Evolutionary conservation across 177 flowering plant species (phyloP), one percentile per base, ranked within the genome.

Genomic region (Vitis hybrid): DNA sequence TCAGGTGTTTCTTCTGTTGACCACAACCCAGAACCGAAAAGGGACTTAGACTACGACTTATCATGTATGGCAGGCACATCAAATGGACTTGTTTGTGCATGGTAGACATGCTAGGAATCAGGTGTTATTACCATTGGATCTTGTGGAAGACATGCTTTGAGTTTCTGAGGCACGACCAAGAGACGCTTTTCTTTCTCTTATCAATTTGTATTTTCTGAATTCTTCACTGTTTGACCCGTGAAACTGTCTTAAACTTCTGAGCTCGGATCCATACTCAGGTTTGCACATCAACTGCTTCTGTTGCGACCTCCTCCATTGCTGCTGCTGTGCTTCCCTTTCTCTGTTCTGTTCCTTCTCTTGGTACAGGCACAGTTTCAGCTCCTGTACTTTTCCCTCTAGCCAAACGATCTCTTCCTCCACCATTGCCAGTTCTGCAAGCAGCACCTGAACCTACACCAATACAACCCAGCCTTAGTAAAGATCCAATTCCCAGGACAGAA

Each of bases 381-480:
- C 86, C 20, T 78, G 83, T 2, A 90, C 74, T 80, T 82, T 90
- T 55, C 79, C 79, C 76, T 91, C 97, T 49, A 92, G 82, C 76
- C 75, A 76, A 29, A 72, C 39, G n/a, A 94, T 92, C 79, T 92
- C 94, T 71, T 88, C 88, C 76, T 92, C 97, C 59, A 86, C 90
- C 75, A 78, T 75, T 29, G 83, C 86, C 56, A 90, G 68, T 73
- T 94, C 97, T 62, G 83, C 78, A 13, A 94, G 80, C 60, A 92
- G 88, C 75, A 68, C 77, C 76, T 84, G 88, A 22, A 87, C 89
- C 97, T 92, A 85, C 80, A 78, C 1, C 45, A 45, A n/a, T 45
- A 56, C 19, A 31, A 16, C n/a, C n/a, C 33, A 29, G 49, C 60
- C n/a, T 19, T 15, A 11, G 5, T 26, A 7, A 33, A 18, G 15